Evolutionary conservation across 352 stramenopile species (phyloP).

Genomic region (Phytophthora crassamura): DNA sequence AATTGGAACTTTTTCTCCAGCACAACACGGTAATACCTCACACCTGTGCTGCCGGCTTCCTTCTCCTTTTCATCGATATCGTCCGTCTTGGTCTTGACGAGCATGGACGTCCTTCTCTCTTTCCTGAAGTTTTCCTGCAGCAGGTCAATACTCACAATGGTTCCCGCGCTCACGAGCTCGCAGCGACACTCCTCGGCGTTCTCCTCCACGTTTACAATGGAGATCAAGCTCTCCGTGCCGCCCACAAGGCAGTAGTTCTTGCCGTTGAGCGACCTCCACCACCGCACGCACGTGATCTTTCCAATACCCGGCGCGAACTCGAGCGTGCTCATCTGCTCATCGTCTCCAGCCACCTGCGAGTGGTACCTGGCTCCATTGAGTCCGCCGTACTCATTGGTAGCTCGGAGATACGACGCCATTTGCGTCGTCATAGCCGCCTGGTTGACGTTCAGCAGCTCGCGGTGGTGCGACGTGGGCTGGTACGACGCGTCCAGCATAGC

Average conservation of each 20-base stretch:
- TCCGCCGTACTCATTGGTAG: constrained; percentile 79
- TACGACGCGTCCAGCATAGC: constrained; percentile 65
- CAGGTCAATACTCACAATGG: constrained; percentile 79
- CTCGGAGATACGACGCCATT: constrained; percentile 86
- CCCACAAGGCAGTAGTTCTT: constrained; percentile 88
- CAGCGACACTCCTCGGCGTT: constrained; percentile 87
- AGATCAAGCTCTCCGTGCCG: constrained; percentile 78
- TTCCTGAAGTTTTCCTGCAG: constrained; percentile 81
- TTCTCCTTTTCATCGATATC: constrained; percentile 41
- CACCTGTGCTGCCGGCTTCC: constrained; percentile 25
- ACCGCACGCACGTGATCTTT: constrained; percentile 66
- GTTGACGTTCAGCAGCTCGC: constrained; percentile 76
- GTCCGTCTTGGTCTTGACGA: constrained; percentile 69
- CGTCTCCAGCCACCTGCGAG: constrained; percentile 80
- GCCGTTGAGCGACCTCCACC: constrained; percentile 85
- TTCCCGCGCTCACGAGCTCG: constrained; percentile 69
- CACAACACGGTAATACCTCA: constrained; percentile 83
- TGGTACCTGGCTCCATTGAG: constrained; percentile 86
- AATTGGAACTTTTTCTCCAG: constrained; percentile 80
- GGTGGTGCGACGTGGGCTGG: constrained; percentile 54
- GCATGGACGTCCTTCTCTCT: constrained; percentile 82
- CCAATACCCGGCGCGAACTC: constrained; percentile 82
- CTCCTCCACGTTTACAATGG: constrained; percentile 87
- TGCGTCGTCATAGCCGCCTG: constrained; percentile 80
- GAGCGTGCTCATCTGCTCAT: constrained; percentile 87